Percentiles rank a stretch among this genome's conserved stretches.
Conservation (phyloP, 495 filamentous ascomycete genomes). For the Neurospora cerealis region DNA sequence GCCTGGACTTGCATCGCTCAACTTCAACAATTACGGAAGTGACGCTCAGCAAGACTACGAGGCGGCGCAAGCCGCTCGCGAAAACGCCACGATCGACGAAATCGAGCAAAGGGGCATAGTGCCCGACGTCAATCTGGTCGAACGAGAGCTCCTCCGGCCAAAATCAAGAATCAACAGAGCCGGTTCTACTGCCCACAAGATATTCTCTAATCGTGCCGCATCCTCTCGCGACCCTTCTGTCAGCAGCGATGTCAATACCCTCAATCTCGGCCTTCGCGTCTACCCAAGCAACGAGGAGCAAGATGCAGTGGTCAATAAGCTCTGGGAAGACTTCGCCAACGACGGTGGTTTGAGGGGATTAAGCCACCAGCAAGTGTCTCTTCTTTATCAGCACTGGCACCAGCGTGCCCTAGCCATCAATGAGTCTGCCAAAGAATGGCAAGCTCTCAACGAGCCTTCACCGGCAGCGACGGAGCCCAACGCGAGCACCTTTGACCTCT, state of each 20-base stretch:
- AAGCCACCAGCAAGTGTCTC: neutral
- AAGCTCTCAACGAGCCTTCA: neutral
- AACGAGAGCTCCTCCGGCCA: neutral
- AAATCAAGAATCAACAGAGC: neutral
- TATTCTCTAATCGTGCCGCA: constrained; percentile 1
- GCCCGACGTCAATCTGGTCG: constrained; percentile 7
- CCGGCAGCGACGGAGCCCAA: neutral
- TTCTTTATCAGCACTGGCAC: neutral
- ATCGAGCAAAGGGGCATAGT: constrained; percentile 15
- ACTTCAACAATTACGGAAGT: neutral
- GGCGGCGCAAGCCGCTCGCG: constrained; percentile 6
- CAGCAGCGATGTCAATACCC: neutral
- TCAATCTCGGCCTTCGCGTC: neutral
- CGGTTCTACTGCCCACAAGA: neutral
- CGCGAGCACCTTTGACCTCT: constrained; percentile 34
- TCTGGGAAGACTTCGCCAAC: neutral
- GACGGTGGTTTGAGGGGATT: neutral
- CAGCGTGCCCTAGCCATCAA: constrained; percentile 1
- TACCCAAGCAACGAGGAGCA: neutral
- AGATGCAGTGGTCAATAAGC: neutral
- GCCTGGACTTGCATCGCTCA: neutral
- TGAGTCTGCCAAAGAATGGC: constrained; percentile 2
- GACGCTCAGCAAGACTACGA: constrained; percentile 1
- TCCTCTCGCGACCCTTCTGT: neutral
- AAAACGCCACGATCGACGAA: constrained; percentile 10